Base-by-base conservation (phyloP, 139 green algal species). In the Dunaliella sp. region DNA sequence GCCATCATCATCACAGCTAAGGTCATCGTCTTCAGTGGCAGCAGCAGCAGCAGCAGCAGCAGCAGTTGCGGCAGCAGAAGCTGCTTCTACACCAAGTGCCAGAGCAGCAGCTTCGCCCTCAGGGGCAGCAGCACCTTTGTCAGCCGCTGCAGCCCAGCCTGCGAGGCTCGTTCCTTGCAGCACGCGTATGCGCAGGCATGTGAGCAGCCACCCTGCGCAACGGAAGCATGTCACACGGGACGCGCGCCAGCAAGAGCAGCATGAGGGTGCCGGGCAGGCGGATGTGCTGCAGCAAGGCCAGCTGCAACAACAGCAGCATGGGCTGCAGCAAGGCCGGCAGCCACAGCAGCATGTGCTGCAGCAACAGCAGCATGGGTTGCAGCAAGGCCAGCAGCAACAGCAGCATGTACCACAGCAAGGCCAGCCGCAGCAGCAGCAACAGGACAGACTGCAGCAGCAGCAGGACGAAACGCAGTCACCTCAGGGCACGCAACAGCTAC, bases 361-460 rank as follows among this genome's bases (percentile, higher is more conserved):
- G 48, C 48, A 65, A 65, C 16, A 26, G 48, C 7, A 65, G 48
- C 7, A 16, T 7, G 48, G 48, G 7, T 26, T 65, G 48, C 48
- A 7, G 16, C 7, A 26, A 26, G 48, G 16, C 7, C 48, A 65
- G 48, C 48, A 65, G 48, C 48, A 65, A 16, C 48, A 65, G 48
- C 48, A 65, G 48, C n/a, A n/a, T n/a, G n/a, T n/a, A n/a, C n/a
- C n/a, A n/a, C n/a, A n/a, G n/a, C n/a, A n/a, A n/a, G n/a, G n/a
- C n/a, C n/a, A n/a, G n/a, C n/a, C n/a, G n/a, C 48, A 65, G 48
- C 65, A 80, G 57, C 12, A 76, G 12, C 57, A 33, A 7, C 22
- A 34, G 3, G 74, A 74, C 32, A 72, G 83, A 76, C 86, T 83
- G 73, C 82, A 84, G 81, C 80, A 91, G 74, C 85, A 92, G 75